Evolutionary conservation across 163 green algal genomes (phyloP).

Genomic region (Chlorella variabilis): DNA sequence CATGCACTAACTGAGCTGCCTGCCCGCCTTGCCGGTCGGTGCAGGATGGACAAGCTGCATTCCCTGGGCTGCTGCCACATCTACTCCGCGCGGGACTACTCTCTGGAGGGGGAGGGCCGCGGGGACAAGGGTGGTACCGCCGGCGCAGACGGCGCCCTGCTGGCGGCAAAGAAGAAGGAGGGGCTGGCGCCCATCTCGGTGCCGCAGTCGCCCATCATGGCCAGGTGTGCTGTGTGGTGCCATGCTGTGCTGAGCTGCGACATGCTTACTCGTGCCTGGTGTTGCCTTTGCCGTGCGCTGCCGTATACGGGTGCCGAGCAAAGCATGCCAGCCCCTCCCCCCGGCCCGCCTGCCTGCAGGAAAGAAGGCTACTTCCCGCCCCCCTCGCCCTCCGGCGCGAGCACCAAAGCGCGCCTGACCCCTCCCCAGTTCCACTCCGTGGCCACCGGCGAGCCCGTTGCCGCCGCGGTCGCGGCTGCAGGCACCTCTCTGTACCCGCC

Average conservation of each 20-base stretch:
- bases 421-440: neutral
- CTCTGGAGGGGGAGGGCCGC: constrained; percentile 7
- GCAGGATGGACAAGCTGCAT: constrained; percentile 32
- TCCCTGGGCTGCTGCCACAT: constrained; percentile 30
- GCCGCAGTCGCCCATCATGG: constrained; percentile 13
- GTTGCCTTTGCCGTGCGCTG: no score
- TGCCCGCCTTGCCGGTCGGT: neutral
- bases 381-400: neutral
- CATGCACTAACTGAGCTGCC: neutral
- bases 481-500: neutral
- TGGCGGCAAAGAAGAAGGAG: no score
- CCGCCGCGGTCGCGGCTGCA: neutral
- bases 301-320: neutral
- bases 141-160: no score
- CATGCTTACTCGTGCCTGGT: no score
- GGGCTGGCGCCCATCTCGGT: neutral
- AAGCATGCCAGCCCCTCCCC: neutral
- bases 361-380: neutral
- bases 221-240: neutral
- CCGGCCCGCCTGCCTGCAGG: neutral
- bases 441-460: neutral
- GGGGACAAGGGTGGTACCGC: neutral
- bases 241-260: neutral
- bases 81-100: constrained; percentile 15
- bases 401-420: constrained; percentile 11